phyloP scores from a whole-genome alignment of 495 filamentous ascomycete genomes.

The Aspergillus baeticus region DNA sequence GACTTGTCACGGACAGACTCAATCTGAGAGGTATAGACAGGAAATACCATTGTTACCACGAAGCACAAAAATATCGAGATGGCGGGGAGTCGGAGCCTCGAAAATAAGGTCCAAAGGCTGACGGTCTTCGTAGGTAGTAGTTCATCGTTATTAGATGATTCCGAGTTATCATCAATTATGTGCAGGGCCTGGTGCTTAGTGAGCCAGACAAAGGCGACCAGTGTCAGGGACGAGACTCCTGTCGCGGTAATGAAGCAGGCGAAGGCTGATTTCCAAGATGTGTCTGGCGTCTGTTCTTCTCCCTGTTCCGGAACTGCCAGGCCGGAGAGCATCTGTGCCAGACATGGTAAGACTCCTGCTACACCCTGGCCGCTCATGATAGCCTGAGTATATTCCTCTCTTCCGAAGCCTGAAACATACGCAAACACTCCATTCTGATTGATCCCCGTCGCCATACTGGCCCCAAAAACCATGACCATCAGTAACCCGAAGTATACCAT shows the following conservation, averaged over 20 bases:
- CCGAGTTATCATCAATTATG: not conserved
- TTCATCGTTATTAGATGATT: not conserved
- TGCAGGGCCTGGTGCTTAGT: conserved; percentile 37
- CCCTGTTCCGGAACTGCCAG: conserved; percentile 56
- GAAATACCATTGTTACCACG: conserved; percentile 86
- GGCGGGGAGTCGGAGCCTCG: conserved; percentile 71
- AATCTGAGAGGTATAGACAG: conserved; percentile 85
- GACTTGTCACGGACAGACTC: conserved; percentile 58
- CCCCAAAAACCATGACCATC: conserved; percentile 75
- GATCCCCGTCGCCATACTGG: conserved; percentile 76
- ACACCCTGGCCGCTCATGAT: conserved; percentile 96
- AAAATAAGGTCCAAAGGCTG: conserved; percentile 62
- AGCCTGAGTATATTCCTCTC: conserved; percentile 85
- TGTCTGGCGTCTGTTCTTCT: conserved; percentile 17
- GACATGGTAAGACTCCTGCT: conserved; percentile 85
- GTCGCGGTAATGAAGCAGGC: conserved; percentile 91
- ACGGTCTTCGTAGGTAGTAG: conserved; percentile 47
- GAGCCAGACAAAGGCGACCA: conserved; percentile 63
- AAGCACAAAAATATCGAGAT: conserved; percentile 76
- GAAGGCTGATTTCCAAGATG: conserved; percentile 71
- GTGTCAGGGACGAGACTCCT: conserved; percentile 52
- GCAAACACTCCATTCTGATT: conserved; percentile 95
- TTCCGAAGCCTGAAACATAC: conserved; percentile 79
- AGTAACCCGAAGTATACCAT: conserved; percentile 74
- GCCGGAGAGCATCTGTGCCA: conserved; percentile 80